Percentiles rank a stretch among this genome's conserved stretches.
Conservation (phyloP, 2,329 filamentous ascomycete genomes). For the Pestalotiopsis sp. region DNA sequence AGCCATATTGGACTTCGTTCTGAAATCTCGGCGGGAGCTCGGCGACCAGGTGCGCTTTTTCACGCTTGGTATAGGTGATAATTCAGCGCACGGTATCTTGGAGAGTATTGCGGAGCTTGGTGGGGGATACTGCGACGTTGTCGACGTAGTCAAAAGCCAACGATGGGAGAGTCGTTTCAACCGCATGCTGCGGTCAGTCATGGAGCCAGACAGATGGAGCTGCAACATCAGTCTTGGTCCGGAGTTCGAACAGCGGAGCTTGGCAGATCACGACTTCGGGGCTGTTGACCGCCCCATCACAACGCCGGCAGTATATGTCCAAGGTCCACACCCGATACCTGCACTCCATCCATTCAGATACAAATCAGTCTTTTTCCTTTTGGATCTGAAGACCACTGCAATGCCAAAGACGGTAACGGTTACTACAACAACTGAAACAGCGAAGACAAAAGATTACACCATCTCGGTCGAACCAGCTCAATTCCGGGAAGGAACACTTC, state of each 20-base stretch:
- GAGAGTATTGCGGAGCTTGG: background rate
- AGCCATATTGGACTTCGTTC: background rate
- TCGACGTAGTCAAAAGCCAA: background rate
- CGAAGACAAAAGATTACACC: background rate
- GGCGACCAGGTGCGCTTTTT: background rate
- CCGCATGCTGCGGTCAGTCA: background rate
- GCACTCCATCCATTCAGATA: background rate
- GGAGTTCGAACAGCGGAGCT: background rate
- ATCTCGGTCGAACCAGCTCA: background rate
- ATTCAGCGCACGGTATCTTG: background rate
- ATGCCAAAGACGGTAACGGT: background rate
- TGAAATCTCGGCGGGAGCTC: background rate
- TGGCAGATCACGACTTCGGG: background rate
- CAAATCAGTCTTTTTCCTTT: background rate
- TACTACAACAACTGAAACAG: background rate
- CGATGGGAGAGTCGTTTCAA: background rate
- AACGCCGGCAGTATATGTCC: background rate
- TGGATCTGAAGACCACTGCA: background rate
- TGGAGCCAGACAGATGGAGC: background rate
- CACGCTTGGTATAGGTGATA: background rate
- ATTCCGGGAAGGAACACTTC: background rate
- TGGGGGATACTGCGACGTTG: background rate
- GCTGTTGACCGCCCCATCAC: background rate
- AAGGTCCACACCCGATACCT: background rate
- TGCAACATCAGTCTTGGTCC: background rate